Base-by-base conservation (phyloP, 768 basidiomycete genomes). In the Panellus pusillus region DNA sequence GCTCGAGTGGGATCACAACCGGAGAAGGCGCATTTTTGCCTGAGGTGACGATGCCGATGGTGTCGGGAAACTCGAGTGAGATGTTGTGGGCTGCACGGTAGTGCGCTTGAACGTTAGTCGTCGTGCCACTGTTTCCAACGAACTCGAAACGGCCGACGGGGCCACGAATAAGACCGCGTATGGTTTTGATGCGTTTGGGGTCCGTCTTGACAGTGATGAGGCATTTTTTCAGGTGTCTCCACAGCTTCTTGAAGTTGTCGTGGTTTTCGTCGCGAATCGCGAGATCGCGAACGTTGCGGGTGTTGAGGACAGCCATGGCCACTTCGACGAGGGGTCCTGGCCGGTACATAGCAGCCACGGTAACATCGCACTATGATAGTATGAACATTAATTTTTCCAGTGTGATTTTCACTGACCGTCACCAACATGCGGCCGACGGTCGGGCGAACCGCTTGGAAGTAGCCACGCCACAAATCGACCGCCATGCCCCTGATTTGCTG, bases 381-480 rank as follows among this genome's bases (percentile, higher is more conserved):
- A 24, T 24, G 24, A 24, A 24, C 24, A 24, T 24, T 3, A 6
- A 24, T 24, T 24, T 24, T 24, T 24, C 24, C 2, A 24, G 2
- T 24, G 2, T 24, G 6, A 24, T 6, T 24, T 24, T 24, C 69
- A 44, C 75, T 74, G 1, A 74, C 60, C 29, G 73, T 74, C 1
- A 74, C 66, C 2, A 70, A 44, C 1, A 75, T 57, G 6, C 63
- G 32, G 3, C 61, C 61, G 1, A 61, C 42, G 15, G 64, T 61
- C 1, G 73, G 73, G 6, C 73, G 70, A 47, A 74, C 72, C n/a
- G 68, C 68, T 70, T 74, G 73, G 48, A 65, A 73, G 45, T 59
- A 74, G 0, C 73, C 73, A 4, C 68, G 70, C 48, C 72, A 64
- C 1, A 75, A 38, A 14, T 71, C 68, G 1, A 76, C 62, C 0